Base-by-base conservation (phyloP, 148 eudicot species). In the Fagopyrum esculentum region DNA sequence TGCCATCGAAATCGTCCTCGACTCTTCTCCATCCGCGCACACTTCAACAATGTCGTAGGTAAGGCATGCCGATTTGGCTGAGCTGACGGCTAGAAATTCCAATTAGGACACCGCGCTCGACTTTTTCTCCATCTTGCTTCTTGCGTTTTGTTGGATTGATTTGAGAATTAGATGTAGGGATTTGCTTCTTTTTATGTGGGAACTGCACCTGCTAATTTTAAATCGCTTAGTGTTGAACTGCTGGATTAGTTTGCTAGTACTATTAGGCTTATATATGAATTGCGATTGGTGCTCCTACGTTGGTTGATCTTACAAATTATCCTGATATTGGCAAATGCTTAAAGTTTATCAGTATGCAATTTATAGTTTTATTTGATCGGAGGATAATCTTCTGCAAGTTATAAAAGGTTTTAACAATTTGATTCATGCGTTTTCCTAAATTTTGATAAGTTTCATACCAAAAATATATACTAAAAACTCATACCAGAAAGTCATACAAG, bases 101-200 rank as follows among this genome's bases (percentile, higher is more conserved):
- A 46, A 77, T 46, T 64, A 77, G 75, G 57, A 75, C 73, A 73
- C 79, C 6, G 13, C 50, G 64, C 71, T 56, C 13, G 71, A 68
- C 71, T 89, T 0, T 88, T 93, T 73, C 85, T 87, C 72, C 11
- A 9, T 29, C 45, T 57, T 74, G 40, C 47, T 74, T 0, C 6
- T 17, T 46, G 22, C 50, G 16, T 63, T 63, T 35, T 71, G 74
- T 54, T 57, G 64, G 26, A 56, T 74, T 70, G 11, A 46, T 51
- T 72, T 44, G 50, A 77, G 71, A 66, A 77, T 10, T 52, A 43
- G 26, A 46, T 70, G 4, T 15, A 40, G 71, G 19, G 71, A 61
- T 43, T 30, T 13, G 44, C 45, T 10, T 63, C 69, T 63, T 63
- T 29, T 12, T 12, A 49, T 8, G 0, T 12, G 52, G 2, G 11